Conservation (phyloP, 331 rosid genomes). For the Arachis monticola region DNA sequence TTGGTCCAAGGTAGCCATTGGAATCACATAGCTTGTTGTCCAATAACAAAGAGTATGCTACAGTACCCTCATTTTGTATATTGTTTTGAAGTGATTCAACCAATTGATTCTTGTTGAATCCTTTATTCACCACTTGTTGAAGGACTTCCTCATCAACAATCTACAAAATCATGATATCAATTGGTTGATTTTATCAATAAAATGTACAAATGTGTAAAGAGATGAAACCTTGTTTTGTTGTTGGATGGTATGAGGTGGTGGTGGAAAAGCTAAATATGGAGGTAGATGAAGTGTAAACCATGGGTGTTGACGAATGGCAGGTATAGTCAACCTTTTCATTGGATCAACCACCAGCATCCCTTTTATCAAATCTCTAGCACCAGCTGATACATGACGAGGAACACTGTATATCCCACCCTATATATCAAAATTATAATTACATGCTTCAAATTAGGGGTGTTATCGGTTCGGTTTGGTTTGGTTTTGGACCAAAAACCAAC, state of each 20-base stretch:
- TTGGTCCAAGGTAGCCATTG: constrained; percentile 91
- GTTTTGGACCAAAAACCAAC: too few relatives aligned
- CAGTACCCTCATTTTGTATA: constrained; percentile 89
- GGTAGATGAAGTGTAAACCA: constrained; percentile 95
- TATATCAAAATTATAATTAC: constrained; percentile 23
- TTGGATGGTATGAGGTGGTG: constrained; percentile 76
- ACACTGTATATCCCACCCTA: constrained; percentile 88
- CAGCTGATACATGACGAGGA: constrained; percentile 81
- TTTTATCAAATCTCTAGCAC: constrained; percentile 86
- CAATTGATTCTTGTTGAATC: constrained; percentile 72
- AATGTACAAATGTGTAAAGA: too few relatives aligned
- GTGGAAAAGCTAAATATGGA: constrained; percentile 69
- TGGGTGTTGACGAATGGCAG: constrained; percentile 81
- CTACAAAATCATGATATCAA: constrained; percentile 46
- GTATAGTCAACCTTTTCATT: constrained; percentile 81
- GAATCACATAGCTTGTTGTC: constrained; percentile 77
- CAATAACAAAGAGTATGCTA: constrained; percentile 82
- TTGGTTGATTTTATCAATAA: neutral
- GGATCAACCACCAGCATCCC: constrained; percentile 89
- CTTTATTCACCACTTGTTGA: constrained; percentile 77
- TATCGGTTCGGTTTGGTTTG: too few relatives aligned
- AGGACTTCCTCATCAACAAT: constrained; percentile 81
- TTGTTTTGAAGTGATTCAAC: constrained; percentile 78
- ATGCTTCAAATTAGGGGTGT: neutral
- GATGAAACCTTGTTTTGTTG: constrained; percentile 35